Percentiles rank a stretch among this genome's conserved stretches.
phyloP scores from a whole-genome alignment of 2,329 filamentous ascomycete genomes.

The Neurospora sp. region DNA sequence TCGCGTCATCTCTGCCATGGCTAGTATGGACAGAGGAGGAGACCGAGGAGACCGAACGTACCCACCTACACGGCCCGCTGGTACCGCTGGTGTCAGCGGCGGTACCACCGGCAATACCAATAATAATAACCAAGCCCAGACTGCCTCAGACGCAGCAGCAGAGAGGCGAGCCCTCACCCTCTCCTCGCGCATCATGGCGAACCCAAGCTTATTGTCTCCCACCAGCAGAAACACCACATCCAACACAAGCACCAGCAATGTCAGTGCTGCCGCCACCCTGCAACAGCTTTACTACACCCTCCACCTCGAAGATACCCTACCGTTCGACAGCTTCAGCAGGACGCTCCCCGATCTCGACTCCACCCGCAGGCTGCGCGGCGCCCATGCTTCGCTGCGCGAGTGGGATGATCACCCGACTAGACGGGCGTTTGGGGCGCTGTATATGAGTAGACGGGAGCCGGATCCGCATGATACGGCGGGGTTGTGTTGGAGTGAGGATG shows the following conservation, averaged over 20 bases:
- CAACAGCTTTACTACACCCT: neutral
- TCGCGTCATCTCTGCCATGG: neutral
- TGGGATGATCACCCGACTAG: conserved; percentile 22
- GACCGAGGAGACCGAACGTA: neutral
- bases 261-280: neutral
- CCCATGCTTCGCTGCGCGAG: conserved; percentile 14
- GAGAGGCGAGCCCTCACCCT: neutral
- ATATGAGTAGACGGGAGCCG: conserved; percentile 20
- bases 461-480: conserved; percentile 51
- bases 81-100: neutral
- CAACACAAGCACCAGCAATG: conserved; percentile 3
- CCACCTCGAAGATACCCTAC: neutral
- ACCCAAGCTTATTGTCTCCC: neutral
- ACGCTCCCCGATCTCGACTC: neutral
- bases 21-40: neutral
- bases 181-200: neutral
- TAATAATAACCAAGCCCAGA: neutral
- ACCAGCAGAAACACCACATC: conserved; percentile 4
- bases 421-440: conserved; percentile 15
- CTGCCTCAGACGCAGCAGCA: neutral
- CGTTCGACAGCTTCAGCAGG: neutral
- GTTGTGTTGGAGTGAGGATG: conserved; percentile 52
- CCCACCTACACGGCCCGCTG: neutral
- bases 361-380: conserved; percentile 8
- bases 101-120: neutral